Evolutionary conservation across 2,329 filamentous ascomycete genomes (phyloP), one percentile per base, ranked within the genome.

Genomic region (Ramularia endophylla): DNA sequence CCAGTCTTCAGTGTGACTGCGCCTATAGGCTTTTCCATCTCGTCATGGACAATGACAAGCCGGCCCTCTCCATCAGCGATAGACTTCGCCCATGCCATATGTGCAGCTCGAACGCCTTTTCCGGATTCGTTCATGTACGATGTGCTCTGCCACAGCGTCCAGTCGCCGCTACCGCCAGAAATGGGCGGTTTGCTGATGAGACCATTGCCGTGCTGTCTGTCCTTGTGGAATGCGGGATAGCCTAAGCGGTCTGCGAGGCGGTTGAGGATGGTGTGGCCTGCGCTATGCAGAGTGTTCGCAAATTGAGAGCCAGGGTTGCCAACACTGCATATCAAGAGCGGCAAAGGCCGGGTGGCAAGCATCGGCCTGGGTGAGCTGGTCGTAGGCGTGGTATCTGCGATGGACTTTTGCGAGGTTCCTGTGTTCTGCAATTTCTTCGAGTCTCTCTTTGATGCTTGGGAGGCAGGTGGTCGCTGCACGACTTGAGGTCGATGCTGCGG

Each of bases 101-200:
- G 88, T 2, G 82, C 80, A 2, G 71, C 70, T 3, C 76, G 69
- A 0, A 95, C 75, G 45, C 81, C 85, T 0, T 74, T 71, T 0
- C 92, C 92, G 2, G 81, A 86, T 4, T 83, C 68, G 61, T 97
- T 98, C 92, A 98, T 97, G 25, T 82, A 66, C 0, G 77, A 78
- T 0, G 83, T 79, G 22, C 81, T 87, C 61, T 92, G 82, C 65
- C 86, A 80, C 12, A 94, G 71, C 2, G 78, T 83, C 77, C 64
- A 73, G 55, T 67, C 55, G 37, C 46, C 46, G 22, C 27, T 38
- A n/a, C 38, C 43, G 22, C 48, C 46, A 16, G 36, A 36, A 28
- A 39, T 42, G 22, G 40, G 19, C 15, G 72, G 67, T 19, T 71
- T 51, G 38, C 74, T 74, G 3, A 72, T 60, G 36, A 79, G 71